Base-by-base conservation (phyloP, 805 yeast genomes). In the Yamadazyma paraphyllophila region DNA sequence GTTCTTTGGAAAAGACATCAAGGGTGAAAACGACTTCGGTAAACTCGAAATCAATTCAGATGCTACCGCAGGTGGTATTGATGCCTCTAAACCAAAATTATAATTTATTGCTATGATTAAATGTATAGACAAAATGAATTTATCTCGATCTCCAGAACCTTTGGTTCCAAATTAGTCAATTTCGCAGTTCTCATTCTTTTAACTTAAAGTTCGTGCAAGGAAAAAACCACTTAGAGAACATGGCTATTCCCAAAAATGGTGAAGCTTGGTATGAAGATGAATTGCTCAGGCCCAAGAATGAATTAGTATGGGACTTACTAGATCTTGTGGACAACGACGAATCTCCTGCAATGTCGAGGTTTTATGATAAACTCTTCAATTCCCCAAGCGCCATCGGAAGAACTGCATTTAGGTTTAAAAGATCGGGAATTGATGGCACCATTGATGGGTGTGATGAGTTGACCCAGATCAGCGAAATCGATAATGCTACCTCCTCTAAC, bases 351-450 rank as follows among this genome's bases (percentile, higher is more conserved):
- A 26, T 50, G 13, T 44, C 44, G 13, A 46, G 53, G n/a, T 61
- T 81, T 14, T 74, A 75, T 45, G 67, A 71, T 25, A 68, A 74
- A 4, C 67, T 90, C 45, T 65, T 84, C 32, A 63, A 69, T 7
- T 45, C 77, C 1, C 97, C 98, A 0, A 69, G 72, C 3, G 69
- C 81, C 3, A 71, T 82, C 12, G 76, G 80, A 11, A 76, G 96
- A 50, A 80, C 94, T 0, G 67, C 80, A 0, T 75, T 83, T 44
- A 71, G 85, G 43, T 85, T 88, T 63, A 79, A 79, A 48, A 74
- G 99, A 56, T 60, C 69, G 6, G 98, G 98, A 1, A 74, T 94
- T 4, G 73, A 75, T 1, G 97, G 97, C 11, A 56, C 65, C 3
- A 81, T 92, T n/a, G 65, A 66, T 1, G 74, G 80, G 0, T 82